Percentiles rank a stretch among this genome's conserved stretches.
Evolutionary conservation across 129 eudicot species (phyloP).

Genomic region (Tagetes patula): DNA sequence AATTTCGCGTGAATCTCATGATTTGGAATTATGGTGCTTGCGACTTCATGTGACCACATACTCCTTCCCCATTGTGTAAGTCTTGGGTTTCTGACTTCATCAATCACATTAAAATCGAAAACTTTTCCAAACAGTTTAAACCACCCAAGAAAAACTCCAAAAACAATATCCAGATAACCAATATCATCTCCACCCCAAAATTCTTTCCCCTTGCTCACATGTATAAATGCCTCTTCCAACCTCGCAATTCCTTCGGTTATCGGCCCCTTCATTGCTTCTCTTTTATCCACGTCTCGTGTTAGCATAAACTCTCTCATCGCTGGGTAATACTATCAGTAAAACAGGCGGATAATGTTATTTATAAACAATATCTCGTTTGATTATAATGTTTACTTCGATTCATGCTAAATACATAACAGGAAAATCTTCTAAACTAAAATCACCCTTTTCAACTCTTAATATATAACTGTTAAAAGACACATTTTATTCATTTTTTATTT

Average conservation of each 20-base stretch:
- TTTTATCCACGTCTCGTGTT: constrained; percentile 17
- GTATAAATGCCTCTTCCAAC: constrained; percentile 44
- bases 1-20: neutral
- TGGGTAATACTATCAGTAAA: neutral
- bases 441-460: no score
- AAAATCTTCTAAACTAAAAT: no score
- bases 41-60: constrained; percentile 33
- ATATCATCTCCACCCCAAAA: constrained; percentile 54
- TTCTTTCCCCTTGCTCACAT: constrained; percentile 48
- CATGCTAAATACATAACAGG: no score
- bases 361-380: no score
- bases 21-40: constrained; percentile 17
- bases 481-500: no score
- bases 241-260: constrained; percentile 20
- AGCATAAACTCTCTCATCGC: constrained; percentile 2
- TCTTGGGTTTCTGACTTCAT: constrained; percentile 37
- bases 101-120: constrained; percentile 25
- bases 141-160: constrained; percentile 53
- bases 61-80: constrained; percentile 35
- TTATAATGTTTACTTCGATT: neutral
- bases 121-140: constrained; percentile 27
- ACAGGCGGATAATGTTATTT: no score
- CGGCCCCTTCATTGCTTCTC: neutral
- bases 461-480: no score
- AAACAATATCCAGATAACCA: constrained; percentile 51